A percentile compares a stretch with the other conserved stretches of the same genome.
phyloP scores from a whole-genome alignment of 768 basidiomycete species.

The Termitomyces sp. region DNA sequence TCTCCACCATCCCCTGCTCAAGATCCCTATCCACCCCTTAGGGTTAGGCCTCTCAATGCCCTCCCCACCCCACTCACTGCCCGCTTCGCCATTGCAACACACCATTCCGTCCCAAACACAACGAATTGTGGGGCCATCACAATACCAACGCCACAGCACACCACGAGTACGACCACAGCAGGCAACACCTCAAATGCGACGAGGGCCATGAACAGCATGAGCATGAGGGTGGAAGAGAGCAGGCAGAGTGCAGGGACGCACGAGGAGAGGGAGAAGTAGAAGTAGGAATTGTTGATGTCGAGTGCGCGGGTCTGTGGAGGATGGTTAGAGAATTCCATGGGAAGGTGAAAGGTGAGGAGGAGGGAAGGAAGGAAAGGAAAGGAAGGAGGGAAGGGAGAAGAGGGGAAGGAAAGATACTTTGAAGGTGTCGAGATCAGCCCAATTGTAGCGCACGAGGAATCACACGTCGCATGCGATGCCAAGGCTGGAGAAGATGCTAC shows the following conservation, averaged over 20 bases:
- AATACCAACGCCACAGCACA: conserved; percentile 56
- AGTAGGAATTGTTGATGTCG: conserved; percentile 60
- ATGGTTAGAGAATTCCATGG: no score
- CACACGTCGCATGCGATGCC: conserved; percentile 63
- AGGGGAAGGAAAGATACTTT: conserved; percentile 33
- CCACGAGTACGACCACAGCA: conserved; percentile 52
- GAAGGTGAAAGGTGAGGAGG: no score
- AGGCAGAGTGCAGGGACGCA: conserved; percentile 63
- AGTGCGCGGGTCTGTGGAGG: conserved; percentile 40
- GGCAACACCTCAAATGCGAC: conserved; percentile 69
- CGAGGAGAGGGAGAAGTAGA: conserved; percentile 69
- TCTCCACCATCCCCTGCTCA: no score
- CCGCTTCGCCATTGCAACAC: conserved; percentile 24
- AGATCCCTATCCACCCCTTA: no score
- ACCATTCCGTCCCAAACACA: conserved; percentile 48
- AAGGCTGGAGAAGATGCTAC: conserved; percentile 59
- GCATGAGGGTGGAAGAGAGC: conserved; percentile 49
- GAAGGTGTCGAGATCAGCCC: conserved; percentile 50
- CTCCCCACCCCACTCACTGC: conserved; percentile 1
- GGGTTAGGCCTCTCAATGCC: no score
- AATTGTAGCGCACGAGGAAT: conserved; percentile 63
- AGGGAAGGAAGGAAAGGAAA: no score
- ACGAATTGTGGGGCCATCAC: conserved; percentile 66
- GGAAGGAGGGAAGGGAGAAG: not conserved
- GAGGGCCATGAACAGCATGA: conserved; percentile 58